Percentiles rank a stretch among this genome's conserved stretches.
These are phyloP conservation scores for Apiotrichum veenhuisii DNA, from an alignment of 1,284 basidiomycete genomes.

Conservation along the genomic window DNA sequence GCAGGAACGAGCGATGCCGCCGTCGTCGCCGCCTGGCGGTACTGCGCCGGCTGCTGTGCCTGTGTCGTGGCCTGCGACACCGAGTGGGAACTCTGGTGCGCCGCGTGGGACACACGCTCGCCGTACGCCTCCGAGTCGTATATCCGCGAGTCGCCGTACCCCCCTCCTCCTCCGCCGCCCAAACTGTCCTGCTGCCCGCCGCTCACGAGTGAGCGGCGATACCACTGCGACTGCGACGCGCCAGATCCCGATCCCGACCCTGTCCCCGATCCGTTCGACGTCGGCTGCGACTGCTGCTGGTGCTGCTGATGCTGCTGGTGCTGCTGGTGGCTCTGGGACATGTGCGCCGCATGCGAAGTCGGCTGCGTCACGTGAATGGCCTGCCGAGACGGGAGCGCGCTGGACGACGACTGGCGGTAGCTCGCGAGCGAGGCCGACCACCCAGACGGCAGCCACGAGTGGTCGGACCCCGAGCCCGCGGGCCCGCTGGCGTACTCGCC, in stretches of 20 bases:
- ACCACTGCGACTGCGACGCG: no score
- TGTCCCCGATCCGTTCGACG: not conserved
- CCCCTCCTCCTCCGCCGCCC: no score
- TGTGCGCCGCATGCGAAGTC: not conserved
- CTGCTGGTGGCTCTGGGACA: not conserved
- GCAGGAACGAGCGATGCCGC: no score
- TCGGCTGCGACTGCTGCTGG: not conserved
- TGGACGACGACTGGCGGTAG: not conserved
- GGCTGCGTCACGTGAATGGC: not conserved
- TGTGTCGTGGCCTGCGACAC: no score
- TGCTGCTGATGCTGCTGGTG: not conserved
- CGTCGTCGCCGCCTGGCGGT: no score
- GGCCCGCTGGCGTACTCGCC: not conserved
- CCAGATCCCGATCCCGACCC: not conserved
- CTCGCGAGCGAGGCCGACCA: not conserved
- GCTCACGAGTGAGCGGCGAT: no score
- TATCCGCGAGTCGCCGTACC: no score
- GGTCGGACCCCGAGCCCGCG: not conserved
- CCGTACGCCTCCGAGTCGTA: no score
- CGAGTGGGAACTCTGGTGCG: no score
- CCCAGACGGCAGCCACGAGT: not conserved
- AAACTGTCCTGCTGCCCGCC: no score
- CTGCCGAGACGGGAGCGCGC: not conserved
- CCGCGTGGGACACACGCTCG: no score
- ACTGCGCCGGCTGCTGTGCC: no score